Base-by-base conservation (phyloP, 179 eudicot species). In the Silene vulgaris region DNA sequence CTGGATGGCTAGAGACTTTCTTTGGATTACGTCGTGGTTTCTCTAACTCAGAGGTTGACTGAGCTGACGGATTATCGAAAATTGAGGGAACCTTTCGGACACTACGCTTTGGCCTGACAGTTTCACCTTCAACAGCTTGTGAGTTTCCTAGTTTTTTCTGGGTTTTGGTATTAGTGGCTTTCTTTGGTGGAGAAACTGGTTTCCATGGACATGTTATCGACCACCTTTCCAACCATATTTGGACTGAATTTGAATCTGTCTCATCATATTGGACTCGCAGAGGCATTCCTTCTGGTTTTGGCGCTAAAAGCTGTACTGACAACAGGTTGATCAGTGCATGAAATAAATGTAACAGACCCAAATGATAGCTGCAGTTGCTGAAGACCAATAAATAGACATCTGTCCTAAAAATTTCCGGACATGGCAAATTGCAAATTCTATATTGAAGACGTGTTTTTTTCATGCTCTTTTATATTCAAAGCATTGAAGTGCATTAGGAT, bases 191-290 rank as follows among this genome's bases (percentile, higher is more conserved):
- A 74, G 84, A 77, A 43, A 80, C 78, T 40, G 86, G 86, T 66
- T 83, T 85, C 88, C 88, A 85, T 28, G 85, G 86, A 74, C 80
- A 66, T 9, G 79, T 73, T 29, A 73, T 67, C 19, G 88, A 85
- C 88, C 88, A 85, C 76, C 88, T 85, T 66, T 79, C 86, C 43
- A 85, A 70, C 88, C 88, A 85, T 69, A 45, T 71, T 63, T 74
- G 81, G 63, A 68, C 77, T 2, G 88, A 85, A 72, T 83, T 83
- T 61, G 88, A 79, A 57, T 85, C 79, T 52, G 78, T 69, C 14
- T 74, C 76, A 37, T 83, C 86, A 78, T 91, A 93, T 81, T 87
- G 96, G 82, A 93, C 86, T 83, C 84, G 87, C 79, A 93, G 84
- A 80, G 93, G 87, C 88, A 88, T 88, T 32, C 87, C 88, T 54